Evolutionary conservation across 306 rosid species (phyloP).

Genomic region (Cucurbita maxima): DNA sequence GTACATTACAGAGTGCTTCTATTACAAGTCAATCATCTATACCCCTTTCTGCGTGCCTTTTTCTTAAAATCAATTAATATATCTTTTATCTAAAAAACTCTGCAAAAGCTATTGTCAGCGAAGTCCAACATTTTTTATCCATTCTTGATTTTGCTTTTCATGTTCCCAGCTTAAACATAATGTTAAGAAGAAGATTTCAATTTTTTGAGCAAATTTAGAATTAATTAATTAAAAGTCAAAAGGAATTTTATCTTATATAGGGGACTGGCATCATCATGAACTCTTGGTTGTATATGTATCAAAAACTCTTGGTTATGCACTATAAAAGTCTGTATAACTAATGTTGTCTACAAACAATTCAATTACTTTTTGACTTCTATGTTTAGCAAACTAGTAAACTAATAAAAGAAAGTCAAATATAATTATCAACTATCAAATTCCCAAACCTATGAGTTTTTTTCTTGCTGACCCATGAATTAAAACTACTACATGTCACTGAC

Average conservation of each 20-base stretch:
- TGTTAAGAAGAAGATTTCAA: background rate
- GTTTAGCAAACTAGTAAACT: background rate
- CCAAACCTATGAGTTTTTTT: background rate
- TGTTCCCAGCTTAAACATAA: background rate
- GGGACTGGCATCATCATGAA: background rate
- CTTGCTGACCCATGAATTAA: no score
- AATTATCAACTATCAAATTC: background rate
- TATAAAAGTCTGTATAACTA: background rate
- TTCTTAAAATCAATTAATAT: background rate
- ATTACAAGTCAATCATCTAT: background rate
- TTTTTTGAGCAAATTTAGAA: no score
- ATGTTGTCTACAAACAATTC: background rate
- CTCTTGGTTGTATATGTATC: background rate
- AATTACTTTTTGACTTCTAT: background rate
- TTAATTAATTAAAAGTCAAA: no score
- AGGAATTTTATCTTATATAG: background rate
- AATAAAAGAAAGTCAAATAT: background rate
- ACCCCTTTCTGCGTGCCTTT: background rate
- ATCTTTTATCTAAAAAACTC: background rate
- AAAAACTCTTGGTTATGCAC: background rate
- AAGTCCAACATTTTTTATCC: background rate
- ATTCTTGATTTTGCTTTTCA: background rate
- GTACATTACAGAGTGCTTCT: constrained; percentile 21
- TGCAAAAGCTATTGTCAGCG: background rate
- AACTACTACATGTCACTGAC: background rate